A percentile compares a stretch with the other conserved stretches of the same genome.
phyloP scores from a whole-genome alignment of 2,329 filamentous ascomycete genomes.

The Daldinia eschscholtzii region DNA sequence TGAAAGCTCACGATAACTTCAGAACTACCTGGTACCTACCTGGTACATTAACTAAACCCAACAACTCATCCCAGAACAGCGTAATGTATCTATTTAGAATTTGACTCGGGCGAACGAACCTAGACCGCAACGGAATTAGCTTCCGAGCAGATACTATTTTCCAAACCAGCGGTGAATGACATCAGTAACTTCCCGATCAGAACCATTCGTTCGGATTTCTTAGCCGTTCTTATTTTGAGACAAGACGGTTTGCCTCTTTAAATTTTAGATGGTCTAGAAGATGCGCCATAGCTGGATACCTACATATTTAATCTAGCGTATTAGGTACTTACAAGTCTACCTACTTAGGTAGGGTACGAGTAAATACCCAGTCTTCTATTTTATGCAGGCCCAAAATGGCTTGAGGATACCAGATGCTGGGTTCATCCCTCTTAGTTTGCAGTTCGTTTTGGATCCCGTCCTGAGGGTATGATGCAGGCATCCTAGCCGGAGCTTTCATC shows the following conservation, averaged over 20 bases:
- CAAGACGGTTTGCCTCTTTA: conserved; percentile 5
- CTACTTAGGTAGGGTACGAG: background rate
- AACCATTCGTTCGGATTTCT: conserved; percentile 11
- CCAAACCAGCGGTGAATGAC: conserved; percentile 19
- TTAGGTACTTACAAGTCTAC: too few relatives aligned
- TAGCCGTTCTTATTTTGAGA: background rate
- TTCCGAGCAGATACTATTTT: conserved; percentile 1
- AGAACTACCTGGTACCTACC: background rate
- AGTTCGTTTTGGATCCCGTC: background rate
- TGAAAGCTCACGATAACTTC: background rate
- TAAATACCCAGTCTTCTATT: background rate
- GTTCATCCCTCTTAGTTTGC: background rate
- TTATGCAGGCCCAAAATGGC: background rate
- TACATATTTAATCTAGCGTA: background rate
- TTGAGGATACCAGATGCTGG: background rate
- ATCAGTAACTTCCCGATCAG: conserved; percentile 17
- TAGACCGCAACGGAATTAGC: conserved; percentile 18
- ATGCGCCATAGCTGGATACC: background rate
- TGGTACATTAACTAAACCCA: background rate
- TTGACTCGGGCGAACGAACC: conserved; percentile 1
- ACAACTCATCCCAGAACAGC: background rate
- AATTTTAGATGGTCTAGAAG: background rate
- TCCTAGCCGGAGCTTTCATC: background rate
- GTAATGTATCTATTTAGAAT: background rate
- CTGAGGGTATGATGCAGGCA: conserved; percentile 1